phyloP scores from a whole-genome alignment of 306 rosid genomes.

The Cercis canadensis region DNA sequence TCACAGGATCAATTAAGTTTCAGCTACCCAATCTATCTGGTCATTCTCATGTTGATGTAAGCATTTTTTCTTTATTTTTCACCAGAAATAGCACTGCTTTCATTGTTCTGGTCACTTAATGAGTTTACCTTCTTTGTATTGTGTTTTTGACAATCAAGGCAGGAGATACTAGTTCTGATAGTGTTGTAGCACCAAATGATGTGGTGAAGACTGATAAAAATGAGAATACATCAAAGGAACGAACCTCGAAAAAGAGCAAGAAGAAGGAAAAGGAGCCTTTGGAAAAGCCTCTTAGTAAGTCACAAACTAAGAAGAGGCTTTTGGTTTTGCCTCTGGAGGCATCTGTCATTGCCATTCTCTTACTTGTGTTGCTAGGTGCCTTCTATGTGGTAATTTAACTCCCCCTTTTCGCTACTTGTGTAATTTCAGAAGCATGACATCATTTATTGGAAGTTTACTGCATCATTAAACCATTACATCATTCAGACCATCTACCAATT shows the following conservation, averaged over 20 bases:
- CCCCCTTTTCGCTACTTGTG: constrained; percentile 4
- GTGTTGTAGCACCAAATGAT: constrained; percentile 51
- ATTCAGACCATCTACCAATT: constrained; percentile 7
- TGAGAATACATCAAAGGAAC: constrained; percentile 76
- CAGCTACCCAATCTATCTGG: constrained; percentile 70
- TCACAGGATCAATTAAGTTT: constrained; percentile 89
- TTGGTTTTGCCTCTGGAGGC: constrained; percentile 89
- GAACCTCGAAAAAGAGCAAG: constrained; percentile 72
- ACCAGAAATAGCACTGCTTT: constrained; percentile 17
- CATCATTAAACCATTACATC: constrained; percentile 29
- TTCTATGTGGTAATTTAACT: constrained; percentile 90
- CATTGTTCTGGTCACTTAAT: constrained; percentile 27
- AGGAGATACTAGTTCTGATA: constrained; percentile 62
- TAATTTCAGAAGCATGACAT: constrained; percentile 31
- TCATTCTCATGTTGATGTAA: constrained; percentile 58
- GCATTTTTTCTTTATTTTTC: constrained; percentile 33
- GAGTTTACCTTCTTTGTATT: constrained; percentile 36
- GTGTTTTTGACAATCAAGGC: constrained; percentile 57
- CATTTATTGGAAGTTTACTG: constrained; percentile 28
- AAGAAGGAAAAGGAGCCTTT: constrained; percentile 84
- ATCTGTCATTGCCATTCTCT: constrained; percentile 80
- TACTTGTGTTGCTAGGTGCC: constrained; percentile 86
- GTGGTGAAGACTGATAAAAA: constrained; percentile 68
- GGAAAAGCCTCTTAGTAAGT: constrained; percentile 76
- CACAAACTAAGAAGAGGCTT: constrained; percentile 76